Evolutionary conservation across 1,139 yeast genomes (phyloP).

Genomic region (Kodamaea fungicola): DNA sequence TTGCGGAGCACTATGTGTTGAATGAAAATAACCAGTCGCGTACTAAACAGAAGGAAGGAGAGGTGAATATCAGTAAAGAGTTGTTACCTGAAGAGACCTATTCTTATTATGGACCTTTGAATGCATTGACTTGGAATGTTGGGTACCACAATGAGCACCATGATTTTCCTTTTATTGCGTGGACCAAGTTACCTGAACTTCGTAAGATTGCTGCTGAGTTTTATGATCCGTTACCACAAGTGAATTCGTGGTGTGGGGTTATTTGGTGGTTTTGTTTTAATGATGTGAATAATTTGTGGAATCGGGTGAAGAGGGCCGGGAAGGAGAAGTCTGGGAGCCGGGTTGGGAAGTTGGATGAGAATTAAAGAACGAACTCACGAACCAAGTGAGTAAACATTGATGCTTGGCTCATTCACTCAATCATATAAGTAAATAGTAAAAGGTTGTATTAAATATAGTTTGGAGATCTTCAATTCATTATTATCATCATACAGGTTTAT

Average conservation of each 20-base stretch:
- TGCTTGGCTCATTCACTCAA: too few species aligned
- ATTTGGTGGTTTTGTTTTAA: slow-evolving; percentile 68
- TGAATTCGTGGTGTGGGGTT: slow-evolving; percentile 76
- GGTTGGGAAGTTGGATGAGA: slow-evolving; percentile 17
- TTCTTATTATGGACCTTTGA: slow-evolving; percentile 81
- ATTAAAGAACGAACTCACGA: slow-evolving; percentile 8
- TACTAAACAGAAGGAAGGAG: slow-evolving; percentile 13
- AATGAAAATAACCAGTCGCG: slow-evolving; percentile 51
- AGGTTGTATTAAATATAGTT: slow-evolving; percentile 1
- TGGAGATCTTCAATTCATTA: too few species aligned
- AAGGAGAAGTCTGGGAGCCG: slow-evolving; percentile 36
- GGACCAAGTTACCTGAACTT: slow-evolving; percentile 74
- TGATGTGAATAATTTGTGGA: slow-evolving; percentile 69
- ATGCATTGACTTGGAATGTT: slow-evolving; percentile 81
- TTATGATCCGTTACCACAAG: slow-evolving; percentile 77
- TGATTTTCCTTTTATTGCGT: slow-evolving; percentile 90
- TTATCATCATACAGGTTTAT: too few species aligned
- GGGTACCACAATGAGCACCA: slow-evolving; percentile 95
- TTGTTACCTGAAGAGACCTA: slow-evolving; percentile 72
- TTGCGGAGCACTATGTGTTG: slow-evolving; percentile 87
- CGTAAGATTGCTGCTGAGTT: slow-evolving; percentile 72
- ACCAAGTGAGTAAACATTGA: too few species aligned
- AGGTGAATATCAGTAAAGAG: slow-evolving; percentile 26
- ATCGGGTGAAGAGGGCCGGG: slow-evolving; percentile 68
- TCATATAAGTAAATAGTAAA: background rate